Base-by-base conservation (phyloP, 2,329 filamentous ascomycete species). In the Dactylellina haptotyla region DNA sequence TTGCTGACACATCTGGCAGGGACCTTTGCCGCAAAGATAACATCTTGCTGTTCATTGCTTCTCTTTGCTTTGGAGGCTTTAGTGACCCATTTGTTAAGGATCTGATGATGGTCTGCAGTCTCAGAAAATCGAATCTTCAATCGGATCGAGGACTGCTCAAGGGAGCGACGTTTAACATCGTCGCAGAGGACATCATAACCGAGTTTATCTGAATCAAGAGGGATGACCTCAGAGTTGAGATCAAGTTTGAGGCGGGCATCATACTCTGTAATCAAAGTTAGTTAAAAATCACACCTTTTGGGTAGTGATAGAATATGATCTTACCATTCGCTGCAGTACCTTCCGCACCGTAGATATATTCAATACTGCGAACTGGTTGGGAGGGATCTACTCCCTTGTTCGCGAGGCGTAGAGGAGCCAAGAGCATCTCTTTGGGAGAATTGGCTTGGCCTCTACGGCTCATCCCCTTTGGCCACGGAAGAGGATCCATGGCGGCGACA, bases 1-100 rank as follows among this genome's bases (percentile, higher is more conserved):
- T 39, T 56, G 51, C 51, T 56, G 51, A 56, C 18, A 39, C 51
- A 56, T 39, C 39, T 56, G 4, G 28, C 51, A 6, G 51, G 51
- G 3, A 56, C 51, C 18, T 56, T 56, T 3, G 51, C 51, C 9
- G 30, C 51, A 39, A 56, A 56, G 30, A 56, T 56, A 23, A 56
- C 51, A 8, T 37, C 28, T 12, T 39, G 28, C 2, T 39, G 37
- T 10, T 56, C 51, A n/a, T 56, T 16, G 18, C 51, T 56, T 56
- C 51, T 8, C 30, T 56, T 56, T 10, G 39, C 23, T 28, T 56
- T 56, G 5, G 28, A 37, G 3, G 51, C 51, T 23, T 56, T 56
- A 30, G 8, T 16, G 8, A 30, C 51, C 51, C 51, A 56, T 20
- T 37, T 37, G 30, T 14, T 39, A 6, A 56, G 16, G 20, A 56